phyloP scores from a whole-genome alignment of 495 filamentous ascomycete species.

The Trichoderma gamsii region DNA sequence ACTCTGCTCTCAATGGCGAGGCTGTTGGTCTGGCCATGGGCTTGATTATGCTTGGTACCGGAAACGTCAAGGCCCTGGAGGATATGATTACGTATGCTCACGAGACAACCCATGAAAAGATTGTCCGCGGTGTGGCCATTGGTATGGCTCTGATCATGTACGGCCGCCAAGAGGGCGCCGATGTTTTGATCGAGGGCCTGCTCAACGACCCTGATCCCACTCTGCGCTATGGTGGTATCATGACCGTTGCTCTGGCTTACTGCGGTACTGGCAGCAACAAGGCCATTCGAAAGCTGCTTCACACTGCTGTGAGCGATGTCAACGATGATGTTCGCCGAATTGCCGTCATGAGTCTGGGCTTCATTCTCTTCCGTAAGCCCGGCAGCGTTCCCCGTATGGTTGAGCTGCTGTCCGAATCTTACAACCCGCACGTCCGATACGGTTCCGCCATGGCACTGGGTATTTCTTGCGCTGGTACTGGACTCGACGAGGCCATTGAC shows the following conservation, averaged over 20 bases:
- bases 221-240: constrained; percentile 93
- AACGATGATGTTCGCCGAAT: constrained; percentile 95
- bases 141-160: constrained; percentile 99
- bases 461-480: constrained; percentile 96
- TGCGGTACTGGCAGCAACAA: constrained; percentile 98
- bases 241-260: constrained; percentile 97
- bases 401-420: constrained; percentile 94
- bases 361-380: constrained; percentile 97
- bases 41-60: constrained; percentile 93
- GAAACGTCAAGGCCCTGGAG: constrained; percentile 81
- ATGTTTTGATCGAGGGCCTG: constrained; percentile 88
- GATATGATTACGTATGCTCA: constrained; percentile 97
- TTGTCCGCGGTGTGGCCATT: constrained; percentile 86
- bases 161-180: constrained; percentile 86
- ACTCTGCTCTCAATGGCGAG: constrained; percentile 94
- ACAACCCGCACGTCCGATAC: constrained; percentile 98
- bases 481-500: constrained; percentile 93
- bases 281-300: constrained; percentile 93
- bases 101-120: constrained; percentile 98
- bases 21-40: constrained; percentile 94
- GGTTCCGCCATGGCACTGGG: constrained; percentile 97
- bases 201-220: constrained; percentile 91
- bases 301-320: constrained; percentile 96
- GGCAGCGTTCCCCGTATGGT: constrained; percentile 98
- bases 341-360: constrained; percentile 97